Percentiles rank a stretch among this genome's conserved stretches.
Evolutionary conservation across 352 stramenopile genomes (phyloP).

Genomic region (Pythium volutum): DNA sequence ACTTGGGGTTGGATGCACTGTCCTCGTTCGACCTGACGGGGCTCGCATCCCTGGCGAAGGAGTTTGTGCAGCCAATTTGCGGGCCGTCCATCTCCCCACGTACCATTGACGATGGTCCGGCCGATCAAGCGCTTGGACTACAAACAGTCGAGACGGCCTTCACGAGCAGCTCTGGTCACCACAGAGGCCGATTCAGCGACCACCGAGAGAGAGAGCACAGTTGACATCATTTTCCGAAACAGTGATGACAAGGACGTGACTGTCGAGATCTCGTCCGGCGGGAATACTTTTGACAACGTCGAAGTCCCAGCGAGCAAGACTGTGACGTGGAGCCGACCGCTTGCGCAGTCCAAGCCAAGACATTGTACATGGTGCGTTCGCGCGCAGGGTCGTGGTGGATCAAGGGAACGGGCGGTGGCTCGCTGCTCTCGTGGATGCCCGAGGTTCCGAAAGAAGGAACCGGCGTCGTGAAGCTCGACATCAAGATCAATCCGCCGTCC

Average conservation of each 20-base stretch:
- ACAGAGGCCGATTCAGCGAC: background rate
- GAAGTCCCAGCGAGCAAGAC: conserved; percentile 32
- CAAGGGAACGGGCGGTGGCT: conserved; percentile 54
- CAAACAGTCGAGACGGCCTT: conserved; percentile 42
- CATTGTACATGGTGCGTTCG: conserved; percentile 68
- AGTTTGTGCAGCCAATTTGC: conserved; percentile 57
- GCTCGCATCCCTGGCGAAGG: conserved; percentile 35
- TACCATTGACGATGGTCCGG: conserved; percentile 45
- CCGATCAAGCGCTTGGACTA: conserved; percentile 42
- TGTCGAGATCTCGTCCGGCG: conserved; percentile 51
- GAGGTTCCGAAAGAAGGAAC: conserved; percentile 12
- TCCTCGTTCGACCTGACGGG: conserved; percentile 44
- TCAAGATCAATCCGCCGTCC: conserved; percentile 4
- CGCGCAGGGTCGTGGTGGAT: conserved; percentile 51
- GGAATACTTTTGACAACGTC: conserved; percentile 42
- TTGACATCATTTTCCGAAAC: conserved; percentile 40
- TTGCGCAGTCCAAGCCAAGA: conserved; percentile 47
- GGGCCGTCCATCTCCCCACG: conserved; percentile 43
- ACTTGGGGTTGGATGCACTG: conserved; percentile 42
- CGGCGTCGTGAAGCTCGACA: conserved; percentile 4
- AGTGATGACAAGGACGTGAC: conserved; percentile 42
- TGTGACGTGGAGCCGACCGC: conserved; percentile 34
- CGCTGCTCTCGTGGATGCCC: conserved; percentile 58
- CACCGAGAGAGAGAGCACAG: background rate
- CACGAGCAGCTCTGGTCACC: conserved; percentile 29